Percentiles rank a stretch among this genome's conserved stretches.
Conservation (phyloP, 192 early-diverging fungal species). For the Linnemannia hyalina region DNA sequence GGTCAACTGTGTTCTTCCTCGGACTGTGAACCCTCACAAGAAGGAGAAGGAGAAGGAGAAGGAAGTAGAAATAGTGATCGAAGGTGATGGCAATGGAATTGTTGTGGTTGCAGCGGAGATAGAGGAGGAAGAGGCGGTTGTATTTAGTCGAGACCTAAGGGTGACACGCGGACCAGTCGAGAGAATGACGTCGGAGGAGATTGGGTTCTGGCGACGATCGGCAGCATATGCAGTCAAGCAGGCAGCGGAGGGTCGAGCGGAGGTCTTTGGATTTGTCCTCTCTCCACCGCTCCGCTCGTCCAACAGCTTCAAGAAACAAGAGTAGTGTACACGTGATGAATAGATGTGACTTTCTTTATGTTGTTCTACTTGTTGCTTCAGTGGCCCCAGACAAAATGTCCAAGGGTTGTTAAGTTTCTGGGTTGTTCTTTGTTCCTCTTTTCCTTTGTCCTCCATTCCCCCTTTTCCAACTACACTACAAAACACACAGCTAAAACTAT, state of each 20-base stretch:
- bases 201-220: neutral
- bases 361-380: neutral
- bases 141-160: conserved; percentile 8
- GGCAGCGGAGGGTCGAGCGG: neutral
- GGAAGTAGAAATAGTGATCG: neutral
- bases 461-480: neutral
- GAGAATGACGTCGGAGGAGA: neutral
- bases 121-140: conserved; percentile 22
- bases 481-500: conserved; percentile 19
- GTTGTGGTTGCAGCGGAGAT: neutral
- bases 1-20: conserved; percentile 3
- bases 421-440: neutral
- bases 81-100: neutral
- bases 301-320: neutral
- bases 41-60: conserved; percentile 7
- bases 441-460: neutral
- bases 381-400: neutral
- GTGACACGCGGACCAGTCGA: neutral
- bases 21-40: conserved; percentile 18
- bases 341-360: neutral
- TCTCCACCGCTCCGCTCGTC: neutral
- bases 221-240: neutral
- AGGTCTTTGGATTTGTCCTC: neutral
- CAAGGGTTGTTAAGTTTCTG: neutral
- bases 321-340: neutral